Percentiles rank a stretch among this genome's conserved stretches.
Evolutionary conservation across 352 stramenopile genomes (phyloP).

Genomic region (Phytopythium cucurbitacearum): DNA sequence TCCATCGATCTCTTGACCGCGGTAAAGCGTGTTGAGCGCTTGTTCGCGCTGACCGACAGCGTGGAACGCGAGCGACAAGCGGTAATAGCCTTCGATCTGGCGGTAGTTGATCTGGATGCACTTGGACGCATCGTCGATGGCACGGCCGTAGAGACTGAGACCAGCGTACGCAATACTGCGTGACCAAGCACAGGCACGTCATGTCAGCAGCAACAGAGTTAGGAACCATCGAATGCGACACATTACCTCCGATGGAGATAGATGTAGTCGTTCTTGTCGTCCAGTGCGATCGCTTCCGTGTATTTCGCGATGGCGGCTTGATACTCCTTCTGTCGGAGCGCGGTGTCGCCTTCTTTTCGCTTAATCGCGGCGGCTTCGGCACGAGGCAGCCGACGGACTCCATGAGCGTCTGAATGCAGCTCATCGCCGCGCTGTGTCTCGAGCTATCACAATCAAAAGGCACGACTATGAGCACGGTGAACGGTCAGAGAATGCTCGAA

Average conservation of each 20-base stretch:
- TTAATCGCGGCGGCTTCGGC: conserved; percentile 19
- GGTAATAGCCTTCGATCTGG: conserved; percentile 54
- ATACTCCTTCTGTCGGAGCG: conserved; percentile 49
- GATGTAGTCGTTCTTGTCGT: conserved; percentile 47
- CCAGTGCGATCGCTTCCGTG: conserved; percentile 39
- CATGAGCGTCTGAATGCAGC: conserved; percentile 4
- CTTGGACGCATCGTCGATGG: conserved; percentile 48
- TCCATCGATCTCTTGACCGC: conserved; percentile 44
- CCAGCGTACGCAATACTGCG: conserved; percentile 36
- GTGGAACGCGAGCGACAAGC: conserved; percentile 39
- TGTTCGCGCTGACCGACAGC: conserved; percentile 39
- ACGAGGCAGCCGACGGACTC: conserved; percentile 21
- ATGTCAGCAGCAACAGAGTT: background rate
- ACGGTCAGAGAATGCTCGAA: too few species aligned
- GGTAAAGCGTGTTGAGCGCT: conserved; percentile 48
- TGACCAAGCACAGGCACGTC: background rate
- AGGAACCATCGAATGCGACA: background rate
- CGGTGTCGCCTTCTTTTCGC: conserved; percentile 43
- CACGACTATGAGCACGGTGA: too few species aligned
- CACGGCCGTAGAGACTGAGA: conserved; percentile 26
- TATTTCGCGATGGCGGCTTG: conserved; percentile 39
- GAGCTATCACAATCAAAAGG: background rate
- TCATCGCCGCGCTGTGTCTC: conserved; percentile 1
- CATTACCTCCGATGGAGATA: conserved; percentile 43
- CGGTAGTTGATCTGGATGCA: conserved; percentile 62